Evolutionary conservation across 2,329 filamentous ascomycete species (phyloP).

Genomic region (Mycogone perniciosa): DNA sequence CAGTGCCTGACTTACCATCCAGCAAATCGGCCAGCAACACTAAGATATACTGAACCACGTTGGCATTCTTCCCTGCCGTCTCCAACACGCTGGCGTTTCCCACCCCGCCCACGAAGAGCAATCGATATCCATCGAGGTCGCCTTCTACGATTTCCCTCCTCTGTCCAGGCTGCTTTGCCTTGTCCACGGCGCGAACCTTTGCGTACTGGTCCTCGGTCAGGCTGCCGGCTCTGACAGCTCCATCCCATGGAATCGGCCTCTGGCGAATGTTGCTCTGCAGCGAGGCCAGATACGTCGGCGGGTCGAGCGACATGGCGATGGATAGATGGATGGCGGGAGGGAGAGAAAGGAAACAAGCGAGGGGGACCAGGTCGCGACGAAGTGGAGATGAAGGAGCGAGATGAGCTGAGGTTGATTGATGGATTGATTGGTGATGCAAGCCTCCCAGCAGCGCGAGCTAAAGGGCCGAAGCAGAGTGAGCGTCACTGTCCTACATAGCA

Average conservation of each 20-base stretch:
- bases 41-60: slow-evolving; percentile 92
- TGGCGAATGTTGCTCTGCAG: slow-evolving; percentile 96
- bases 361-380: slow-evolving; percentile 10
- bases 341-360: slow-evolving; percentile 3
- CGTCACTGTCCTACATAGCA: slow-evolving; percentile 9
- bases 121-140: slow-evolving; percentile 73
- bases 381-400: slow-evolving; percentile 3
- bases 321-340: slow-evolving; percentile 8
- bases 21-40: slow-evolving; percentile 84
- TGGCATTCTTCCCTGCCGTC: slow-evolving; percentile 74
- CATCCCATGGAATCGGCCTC: slow-evolving; percentile 95
- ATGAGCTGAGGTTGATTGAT: slow-evolving; percentile 9
- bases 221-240: slow-evolving; percentile 85
- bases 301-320: slow-evolving; percentile 75
- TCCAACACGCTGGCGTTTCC: slow-evolving; percentile 71
- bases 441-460: slow-evolving; percentile 5
- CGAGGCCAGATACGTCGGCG: slow-evolving; percentile 76
- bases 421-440: slow-evolving; percentile 14
- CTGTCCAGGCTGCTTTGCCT: slow-evolving; percentile 80
- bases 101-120: slow-evolving; percentile 70
- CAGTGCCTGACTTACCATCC: slow-evolving; percentile 54
- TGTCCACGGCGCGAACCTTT: slow-evolving; percentile 95
- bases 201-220: slow-evolving; percentile 90
- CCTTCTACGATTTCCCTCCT: slow-evolving; percentile 74
- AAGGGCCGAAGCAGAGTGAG: slow-evolving; percentile 8